Conservation (phyloP, 306 rosid species). For the Fragaria vesca region DNA sequence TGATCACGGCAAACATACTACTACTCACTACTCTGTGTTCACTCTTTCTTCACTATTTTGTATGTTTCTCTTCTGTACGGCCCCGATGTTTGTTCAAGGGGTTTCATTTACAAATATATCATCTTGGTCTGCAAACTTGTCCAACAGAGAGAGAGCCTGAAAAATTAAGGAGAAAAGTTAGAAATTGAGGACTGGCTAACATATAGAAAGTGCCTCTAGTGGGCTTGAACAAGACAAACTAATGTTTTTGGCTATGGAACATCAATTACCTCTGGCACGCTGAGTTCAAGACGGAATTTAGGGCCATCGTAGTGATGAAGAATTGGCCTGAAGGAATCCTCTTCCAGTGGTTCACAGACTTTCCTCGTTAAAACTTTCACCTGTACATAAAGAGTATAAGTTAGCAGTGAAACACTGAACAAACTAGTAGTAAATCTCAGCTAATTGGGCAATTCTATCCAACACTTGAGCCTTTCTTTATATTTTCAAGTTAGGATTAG, state of each 20-base stretch:
- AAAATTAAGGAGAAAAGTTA: conserved; percentile 6
- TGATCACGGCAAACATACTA: conserved; percentile 1
- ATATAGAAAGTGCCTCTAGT: not conserved
- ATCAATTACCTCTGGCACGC: conserved; percentile 62
- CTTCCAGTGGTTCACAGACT: conserved; percentile 79
- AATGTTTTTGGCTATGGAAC: not conserved
- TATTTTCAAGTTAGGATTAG: not conserved
- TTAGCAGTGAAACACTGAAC: not conserved
- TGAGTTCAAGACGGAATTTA: conserved; percentile 85
- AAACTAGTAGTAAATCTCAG: not conserved
- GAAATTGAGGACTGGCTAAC: not conserved
- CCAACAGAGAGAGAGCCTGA: conserved; percentile 90
- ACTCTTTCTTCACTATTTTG: conserved; percentile 17
- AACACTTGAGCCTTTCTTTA: not conserved
- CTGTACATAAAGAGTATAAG: conserved; percentile 24
- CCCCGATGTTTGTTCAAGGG: conserved; percentile 27
- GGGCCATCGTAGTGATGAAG: conserved; percentile 97
- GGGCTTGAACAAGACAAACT: not conserved
- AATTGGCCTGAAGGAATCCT: conserved; percentile 94
- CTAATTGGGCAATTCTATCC: not conserved
- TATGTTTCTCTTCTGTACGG: conserved; percentile 11
- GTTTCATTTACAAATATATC: conserved; percentile 1
- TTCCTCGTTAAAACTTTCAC: conserved; percentile 76
- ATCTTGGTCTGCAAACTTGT: conserved; percentile 66
- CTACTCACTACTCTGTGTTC: conserved; percentile 2